Conservation (phyloP, 2,329 filamentous ascomycete genomes). For the Sporothrix sp. region DNA sequence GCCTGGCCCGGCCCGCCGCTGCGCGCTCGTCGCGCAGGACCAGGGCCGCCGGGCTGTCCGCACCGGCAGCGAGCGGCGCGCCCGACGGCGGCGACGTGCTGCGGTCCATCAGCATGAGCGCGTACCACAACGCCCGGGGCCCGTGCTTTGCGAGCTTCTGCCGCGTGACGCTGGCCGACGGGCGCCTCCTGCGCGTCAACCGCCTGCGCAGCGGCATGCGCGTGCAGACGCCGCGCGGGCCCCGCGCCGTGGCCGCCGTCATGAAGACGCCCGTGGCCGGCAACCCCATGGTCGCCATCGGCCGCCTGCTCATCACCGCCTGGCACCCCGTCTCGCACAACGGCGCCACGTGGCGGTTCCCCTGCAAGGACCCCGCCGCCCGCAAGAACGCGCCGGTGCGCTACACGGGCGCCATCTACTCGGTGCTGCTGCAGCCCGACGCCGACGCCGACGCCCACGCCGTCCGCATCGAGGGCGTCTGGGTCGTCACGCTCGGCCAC, state of each 20-base stretch:
- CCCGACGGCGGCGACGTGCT: no score
- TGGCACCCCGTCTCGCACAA: slow-evolving; percentile 45
- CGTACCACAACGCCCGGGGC: slow-evolving; percentile 32
- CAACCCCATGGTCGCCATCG: slow-evolving; percentile 36
- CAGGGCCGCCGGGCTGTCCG: no score
- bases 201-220: slow-evolving; percentile 35
- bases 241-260: slow-evolving; percentile 39
- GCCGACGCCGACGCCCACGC: slow-evolving; percentile 37
- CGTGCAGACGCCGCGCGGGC: slow-evolving; percentile 42
- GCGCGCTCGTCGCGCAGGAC: no score
- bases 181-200: slow-evolving; percentile 31
- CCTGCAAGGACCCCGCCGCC: slow-evolving; percentile 20
- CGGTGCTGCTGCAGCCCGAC: slow-evolving; percentile 43
- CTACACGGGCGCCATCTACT: slow-evolving; percentile 47
- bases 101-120: slow-evolving; percentile 32
- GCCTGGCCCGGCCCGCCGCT: no score
- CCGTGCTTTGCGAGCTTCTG: slow-evolving; percentile 46
- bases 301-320: slow-evolving; percentile 42
- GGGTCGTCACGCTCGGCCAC: slow-evolving; percentile 51
- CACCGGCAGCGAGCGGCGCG: no score
- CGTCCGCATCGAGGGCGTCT: slow-evolving; percentile 35
- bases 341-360: slow-evolving; percentile 21
- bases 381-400: slow-evolving; percentile 22
- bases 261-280: slow-evolving; percentile 37
- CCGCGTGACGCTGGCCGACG: slow-evolving; percentile 33